A percentile compares a stretch with the other conserved stretches of the same genome.
Conservation (phyloP, 352 stramenopile genomes). For the Phytophthora aleatoria region DNA sequence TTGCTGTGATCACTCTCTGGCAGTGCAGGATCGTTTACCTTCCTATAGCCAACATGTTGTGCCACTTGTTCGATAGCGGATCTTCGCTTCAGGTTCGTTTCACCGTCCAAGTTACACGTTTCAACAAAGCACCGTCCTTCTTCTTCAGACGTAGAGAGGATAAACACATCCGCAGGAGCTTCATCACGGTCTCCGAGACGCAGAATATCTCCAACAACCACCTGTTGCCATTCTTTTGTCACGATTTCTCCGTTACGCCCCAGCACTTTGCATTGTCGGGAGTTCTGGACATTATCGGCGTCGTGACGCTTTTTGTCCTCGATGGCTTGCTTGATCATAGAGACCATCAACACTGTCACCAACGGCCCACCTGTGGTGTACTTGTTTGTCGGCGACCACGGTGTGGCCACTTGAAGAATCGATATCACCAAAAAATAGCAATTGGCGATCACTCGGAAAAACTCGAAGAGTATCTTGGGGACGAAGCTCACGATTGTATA, state of each 20-base stretch:
- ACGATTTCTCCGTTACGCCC: constrained; percentile 42
- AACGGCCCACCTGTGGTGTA: constrained; percentile 80
- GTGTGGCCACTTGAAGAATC: constrained; percentile 86
- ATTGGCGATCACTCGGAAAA: constrained; percentile 95
- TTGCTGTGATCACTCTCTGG: constrained; percentile 42
- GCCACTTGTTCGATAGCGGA: constrained; percentile 58
- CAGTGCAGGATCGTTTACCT: constrained; percentile 55
- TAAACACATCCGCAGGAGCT: constrained; percentile 69
- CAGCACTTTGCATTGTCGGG: constrained; percentile 55
- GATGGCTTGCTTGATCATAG: constrained; percentile 78
- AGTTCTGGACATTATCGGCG: constrained; percentile 69
- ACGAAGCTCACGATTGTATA: constrained; percentile 96
- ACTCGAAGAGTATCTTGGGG: constrained; percentile 93
- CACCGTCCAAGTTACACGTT: constrained; percentile 93
- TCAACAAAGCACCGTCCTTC: constrained; percentile 91
- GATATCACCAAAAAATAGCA: constrained; percentile 96
- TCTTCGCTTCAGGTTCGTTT: constrained; percentile 94
- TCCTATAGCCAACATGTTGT: constrained; percentile 61
- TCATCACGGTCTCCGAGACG: constrained; percentile 60
- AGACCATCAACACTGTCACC: constrained; percentile 74
- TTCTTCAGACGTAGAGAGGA: constrained; percentile 74
- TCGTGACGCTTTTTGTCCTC: constrained; percentile 84
- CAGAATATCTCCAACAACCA: constrained; percentile 76
- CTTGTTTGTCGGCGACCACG: constrained; percentile 74
- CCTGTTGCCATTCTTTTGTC: constrained; percentile 70